A percentile compares a stretch with the other conserved stretches of the same genome.
Evolutionary conservation across 2,329 filamentous ascomycete species (phyloP).

Genomic region (Claviceps maximensis): DNA sequence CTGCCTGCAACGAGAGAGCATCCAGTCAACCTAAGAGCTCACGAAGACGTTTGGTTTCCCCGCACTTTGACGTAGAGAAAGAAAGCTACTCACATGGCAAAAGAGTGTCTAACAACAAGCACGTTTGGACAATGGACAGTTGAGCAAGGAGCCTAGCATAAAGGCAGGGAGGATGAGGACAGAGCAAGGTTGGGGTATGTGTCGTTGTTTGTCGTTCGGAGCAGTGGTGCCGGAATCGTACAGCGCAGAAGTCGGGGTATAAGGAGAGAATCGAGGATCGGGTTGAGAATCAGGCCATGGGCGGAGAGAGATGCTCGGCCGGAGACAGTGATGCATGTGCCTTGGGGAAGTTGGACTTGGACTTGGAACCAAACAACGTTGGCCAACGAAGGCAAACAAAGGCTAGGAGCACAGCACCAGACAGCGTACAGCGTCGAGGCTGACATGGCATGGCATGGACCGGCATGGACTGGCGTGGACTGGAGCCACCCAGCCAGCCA

Average conservation of each 20-base stretch:
- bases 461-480: too few relatives aligned
- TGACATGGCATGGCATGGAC: not conserved
- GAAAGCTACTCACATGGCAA: not conserved
- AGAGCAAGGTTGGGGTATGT: not conserved
- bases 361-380: not conserved
- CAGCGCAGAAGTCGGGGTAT: not conserved
- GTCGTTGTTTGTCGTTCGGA: too few relatives aligned
- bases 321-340: not conserved
- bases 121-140: not conserved
- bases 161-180: not conserved
- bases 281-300: not conserved
- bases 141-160: not conserved
- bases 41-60: not conserved
- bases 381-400: not conserved
- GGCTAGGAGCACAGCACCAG: too few relatives aligned
- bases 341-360: not conserved
- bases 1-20: slow-evolving; percentile 42
- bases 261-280: not conserved
- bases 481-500: not conserved
- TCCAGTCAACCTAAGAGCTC: slow-evolving; percentile 1
- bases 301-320: not conserved
- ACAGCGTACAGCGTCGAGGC: not conserved
- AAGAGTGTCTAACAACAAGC: not conserved
- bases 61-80: not conserved
- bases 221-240: not conserved